These are phyloP conservation scores for Schizosaccharomyces versatilis DNA, from an alignment of 1,139 yeast genomes.

Conservation along the genomic window DNA sequence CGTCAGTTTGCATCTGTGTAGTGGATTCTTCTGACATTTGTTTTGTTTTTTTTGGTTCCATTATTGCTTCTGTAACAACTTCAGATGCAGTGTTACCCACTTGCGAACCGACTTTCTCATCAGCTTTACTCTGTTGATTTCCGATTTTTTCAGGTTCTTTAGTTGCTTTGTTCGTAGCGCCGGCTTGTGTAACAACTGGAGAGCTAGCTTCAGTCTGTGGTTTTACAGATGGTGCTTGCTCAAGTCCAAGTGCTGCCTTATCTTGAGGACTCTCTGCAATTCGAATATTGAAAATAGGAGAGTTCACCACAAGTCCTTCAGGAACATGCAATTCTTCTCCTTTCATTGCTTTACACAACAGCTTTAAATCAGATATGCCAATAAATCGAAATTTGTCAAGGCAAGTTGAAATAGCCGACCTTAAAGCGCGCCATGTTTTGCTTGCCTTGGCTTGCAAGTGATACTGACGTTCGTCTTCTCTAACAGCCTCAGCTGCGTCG, in stretches of 20 bases:
- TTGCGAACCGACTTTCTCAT: no score
- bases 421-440: conserved; percentile 2
- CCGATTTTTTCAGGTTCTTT: neutral
- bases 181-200: no score
- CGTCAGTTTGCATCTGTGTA: neutral
- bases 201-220: no score
- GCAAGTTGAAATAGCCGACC: neutral
- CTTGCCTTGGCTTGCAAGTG: neutral
- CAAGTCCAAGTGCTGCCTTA: neutral
- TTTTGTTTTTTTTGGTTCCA: neutral
- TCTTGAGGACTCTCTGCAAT: neutral
- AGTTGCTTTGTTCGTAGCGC: neutral
- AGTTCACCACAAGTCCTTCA: no score
- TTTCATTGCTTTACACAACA: neutral
- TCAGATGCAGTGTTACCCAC: no score
- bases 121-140: neutral
- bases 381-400: neutral
- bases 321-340: neutral
- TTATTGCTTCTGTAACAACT: no score
- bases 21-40: neutral
- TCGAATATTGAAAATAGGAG: neutral
- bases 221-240: no score
- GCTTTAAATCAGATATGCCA: neutral
- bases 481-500: neutral
- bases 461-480: conserved; percentile 9